Conservation (phyloP, 1,139 yeast species). For the Nematodospora anomalae region DNA sequence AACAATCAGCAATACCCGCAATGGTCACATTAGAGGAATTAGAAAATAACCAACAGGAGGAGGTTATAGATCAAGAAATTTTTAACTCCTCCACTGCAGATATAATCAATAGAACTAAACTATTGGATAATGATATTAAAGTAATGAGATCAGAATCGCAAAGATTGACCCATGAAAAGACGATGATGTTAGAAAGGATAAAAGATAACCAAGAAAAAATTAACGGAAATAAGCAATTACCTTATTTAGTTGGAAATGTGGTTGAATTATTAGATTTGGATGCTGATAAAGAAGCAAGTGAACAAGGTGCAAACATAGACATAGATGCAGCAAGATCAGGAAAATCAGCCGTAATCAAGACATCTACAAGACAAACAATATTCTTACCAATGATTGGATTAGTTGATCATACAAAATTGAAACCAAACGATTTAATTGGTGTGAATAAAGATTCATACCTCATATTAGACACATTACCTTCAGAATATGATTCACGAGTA, state of each 20-base stretch:
- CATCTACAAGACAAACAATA: constrained; percentile 96
- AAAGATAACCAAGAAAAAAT: constrained; percentile 96
- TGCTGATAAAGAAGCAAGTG: constrained; percentile 81
- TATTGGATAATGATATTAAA: constrained; percentile 92
- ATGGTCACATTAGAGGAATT: constrained; percentile 75
- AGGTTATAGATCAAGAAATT: constrained; percentile 76
- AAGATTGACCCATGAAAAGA: constrained; percentile 87
- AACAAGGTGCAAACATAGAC: constrained; percentile 95
- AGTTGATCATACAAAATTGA: constrained; percentile 82
- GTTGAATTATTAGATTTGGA: constrained; percentile 90
- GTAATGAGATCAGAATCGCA: constrained; percentile 93
- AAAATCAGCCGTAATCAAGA: constrained; percentile 96
- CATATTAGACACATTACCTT: constrained; percentile 90
- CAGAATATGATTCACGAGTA: constrained; percentile 95
- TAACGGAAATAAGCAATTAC: constrained; percentile 91
- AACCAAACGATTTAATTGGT: constrained; percentile 96
- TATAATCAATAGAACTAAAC: constrained; percentile 78
- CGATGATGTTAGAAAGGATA: constrained; percentile 89
- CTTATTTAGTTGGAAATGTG: constrained; percentile 96
- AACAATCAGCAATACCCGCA: constrained; percentile 1
- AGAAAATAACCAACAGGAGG: constrained; percentile 50
- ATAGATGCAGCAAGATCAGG: constrained; percentile 90
- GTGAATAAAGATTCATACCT: constrained; percentile 96
- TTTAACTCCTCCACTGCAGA: constrained; percentile 77
- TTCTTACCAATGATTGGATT: constrained; percentile 94